Base-by-base conservation (phyloP, 2,329 filamentous ascomycete species). In the Cercospora zeina region DNA sequence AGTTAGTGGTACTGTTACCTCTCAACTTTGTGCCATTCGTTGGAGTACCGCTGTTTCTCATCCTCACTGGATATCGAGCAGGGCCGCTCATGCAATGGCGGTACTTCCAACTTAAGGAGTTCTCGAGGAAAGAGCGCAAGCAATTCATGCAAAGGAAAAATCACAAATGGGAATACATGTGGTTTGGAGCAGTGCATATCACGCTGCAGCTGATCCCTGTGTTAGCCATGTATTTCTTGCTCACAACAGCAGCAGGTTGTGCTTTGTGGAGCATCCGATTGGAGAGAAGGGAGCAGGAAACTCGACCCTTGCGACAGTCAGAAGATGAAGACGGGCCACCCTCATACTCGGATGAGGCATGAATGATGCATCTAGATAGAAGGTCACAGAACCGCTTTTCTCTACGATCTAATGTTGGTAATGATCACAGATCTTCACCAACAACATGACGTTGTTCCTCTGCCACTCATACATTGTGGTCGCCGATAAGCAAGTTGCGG, bases 21-120 rank as follows among this genome's bases (percentile, higher is more conserved):
- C 83, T 99, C 62, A 97, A 96, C 74, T 85, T 99, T 21, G 85
- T 97, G 14, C 93, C 93, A 0, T 85, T 89, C 51, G 84, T 91
- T 13, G 93, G 93, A 14, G 89, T 89, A 0, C 90, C 91, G 0
- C 82, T 95, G 65, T 99, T 97, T 74, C 83, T 99, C 64, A 77
- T 96, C 60, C 83, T 96, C 67, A 97, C 93, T 0, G 95, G 93
- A 1, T 91, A 93, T 51, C 83, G 93, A 27, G 86, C 91, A 4
- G 93, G 95, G 0, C 95, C 93, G 33, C 85, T 97, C 30, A 88
- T 95, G 59, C 93, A 97, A 70, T 95, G 93, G 81, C 83, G 95
- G 62, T 97, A 95, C 81, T 97, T 93, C 74, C 85, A 92, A 70
- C 80, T 99, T 54, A 82, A 87, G 42, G 90, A 88, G 0, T 81